A percentile compares a stretch with the other conserved stretches of the same genome.
Evolutionary conservation across 2,329 filamentous ascomycete genomes (phyloP).

Genomic region (Scedosporium boydii): DNA sequence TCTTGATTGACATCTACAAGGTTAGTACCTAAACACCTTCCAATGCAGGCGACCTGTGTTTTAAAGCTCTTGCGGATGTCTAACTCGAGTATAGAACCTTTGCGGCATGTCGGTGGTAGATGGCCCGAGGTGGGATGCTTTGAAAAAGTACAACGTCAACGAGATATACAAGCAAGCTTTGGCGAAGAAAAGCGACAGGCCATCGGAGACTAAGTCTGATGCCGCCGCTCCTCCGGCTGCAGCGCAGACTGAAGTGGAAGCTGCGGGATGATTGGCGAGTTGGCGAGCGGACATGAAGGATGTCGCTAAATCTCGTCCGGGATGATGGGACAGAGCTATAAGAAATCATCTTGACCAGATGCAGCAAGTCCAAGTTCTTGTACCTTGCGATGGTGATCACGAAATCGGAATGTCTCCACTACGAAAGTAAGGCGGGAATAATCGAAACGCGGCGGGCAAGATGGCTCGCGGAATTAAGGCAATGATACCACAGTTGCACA

Average conservation of each 20-base stretch:
- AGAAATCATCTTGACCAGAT: no score
- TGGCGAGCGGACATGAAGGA: no score
- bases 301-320: no score
- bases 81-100: constrained; percentile 43
- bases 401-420: no score
- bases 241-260: neutral
- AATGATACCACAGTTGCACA: no score
- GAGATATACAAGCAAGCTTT: constrained; percentile 50
- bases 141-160: constrained; percentile 71
- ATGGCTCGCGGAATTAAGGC: neutral
- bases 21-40: neutral
- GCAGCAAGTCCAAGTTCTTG: no score
- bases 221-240: neutral
- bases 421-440: no score
- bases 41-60: no score
- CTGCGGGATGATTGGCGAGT: no score
- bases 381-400: no score
- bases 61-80: constrained; percentile 2
- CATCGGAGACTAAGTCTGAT: neutral
- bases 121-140: constrained; percentile 55
- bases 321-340: no score
- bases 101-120: constrained; percentile 74
- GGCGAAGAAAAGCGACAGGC: constrained; percentile 8
- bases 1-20: constrained; percentile 65
- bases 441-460: neutral